Evolutionary conservation across 2,329 filamentous ascomycete species (phyloP).

Genomic region (Hymenoscyphus albidus): DNA sequence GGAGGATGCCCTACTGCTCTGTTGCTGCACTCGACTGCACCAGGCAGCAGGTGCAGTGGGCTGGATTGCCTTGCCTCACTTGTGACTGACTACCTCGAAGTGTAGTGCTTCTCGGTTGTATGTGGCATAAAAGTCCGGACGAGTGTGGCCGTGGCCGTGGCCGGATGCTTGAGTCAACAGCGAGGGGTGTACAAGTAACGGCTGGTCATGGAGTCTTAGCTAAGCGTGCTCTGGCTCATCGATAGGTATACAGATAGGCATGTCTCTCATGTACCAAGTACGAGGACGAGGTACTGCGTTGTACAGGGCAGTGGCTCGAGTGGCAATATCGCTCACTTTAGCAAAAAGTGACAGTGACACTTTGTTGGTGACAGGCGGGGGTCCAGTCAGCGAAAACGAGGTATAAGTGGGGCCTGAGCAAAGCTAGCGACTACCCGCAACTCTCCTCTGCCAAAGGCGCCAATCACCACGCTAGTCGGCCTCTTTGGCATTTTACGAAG

Average conservation of each 20-base stretch:
- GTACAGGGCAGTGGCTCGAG: background rate
- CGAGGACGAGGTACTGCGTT: too few relatives aligned
- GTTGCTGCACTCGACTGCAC: background rate
- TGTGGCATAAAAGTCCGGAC: constrained; percentile 1
- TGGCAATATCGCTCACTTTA: too few relatives aligned
- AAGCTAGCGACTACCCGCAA: background rate
- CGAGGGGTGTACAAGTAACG: background rate
- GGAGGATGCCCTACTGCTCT: background rate
- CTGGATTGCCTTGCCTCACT: background rate
- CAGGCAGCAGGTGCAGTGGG: background rate
- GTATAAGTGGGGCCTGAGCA: background rate
- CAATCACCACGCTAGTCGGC: too few relatives aligned
- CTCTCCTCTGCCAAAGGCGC: background rate
- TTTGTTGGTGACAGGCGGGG: background rate
- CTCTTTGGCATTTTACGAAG: too few relatives aligned
- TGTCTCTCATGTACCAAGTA: too few relatives aligned
- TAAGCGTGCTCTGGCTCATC: background rate
- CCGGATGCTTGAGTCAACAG: background rate
- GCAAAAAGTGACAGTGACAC: background rate
- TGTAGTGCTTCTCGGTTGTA: background rate
- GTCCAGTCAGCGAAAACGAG: background rate
- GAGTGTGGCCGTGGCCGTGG: background rate
- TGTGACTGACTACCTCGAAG: background rate
- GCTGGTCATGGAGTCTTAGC: background rate
- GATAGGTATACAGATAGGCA: background rate